A percentile compares a stretch with the other conserved stretches of the same genome.
Evolutionary conservation across 305 asterid genomes (phyloP).

Genomic region (Striga hermonthica): DNA sequence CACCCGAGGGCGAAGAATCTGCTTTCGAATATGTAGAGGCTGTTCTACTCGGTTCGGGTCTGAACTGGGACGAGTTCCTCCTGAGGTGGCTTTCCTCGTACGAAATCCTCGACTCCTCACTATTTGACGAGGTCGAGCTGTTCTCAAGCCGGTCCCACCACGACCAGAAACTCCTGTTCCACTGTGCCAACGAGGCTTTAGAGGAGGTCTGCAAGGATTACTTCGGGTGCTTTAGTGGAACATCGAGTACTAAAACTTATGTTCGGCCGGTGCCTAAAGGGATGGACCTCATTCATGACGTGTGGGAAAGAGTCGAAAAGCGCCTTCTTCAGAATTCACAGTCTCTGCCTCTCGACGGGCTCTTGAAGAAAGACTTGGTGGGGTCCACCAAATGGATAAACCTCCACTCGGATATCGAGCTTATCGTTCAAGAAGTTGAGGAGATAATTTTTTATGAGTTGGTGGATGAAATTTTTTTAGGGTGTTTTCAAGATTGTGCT

Average conservation of each 20-base stretch:
- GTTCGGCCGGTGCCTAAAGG: slow-evolving; percentile 57
- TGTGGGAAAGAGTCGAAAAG: slow-evolving; percentile 74
- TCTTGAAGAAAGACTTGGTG: slow-evolving; percentile 57
- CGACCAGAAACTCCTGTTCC: slow-evolving; percentile 84
- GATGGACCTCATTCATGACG: slow-evolving; percentile 74
- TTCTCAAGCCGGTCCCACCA: slow-evolving; percentile 66
- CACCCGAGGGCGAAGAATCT: slow-evolving; percentile 79
- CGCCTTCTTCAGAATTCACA: slow-evolving; percentile 42
- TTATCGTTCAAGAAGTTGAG: slow-evolving; percentile 57
- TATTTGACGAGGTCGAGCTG: slow-evolving; percentile 86
- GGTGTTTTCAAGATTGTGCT: neutral
- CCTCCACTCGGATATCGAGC: slow-evolving; percentile 43
- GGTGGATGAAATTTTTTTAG: slow-evolving; percentile 53
- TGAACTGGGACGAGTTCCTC: slow-evolving; percentile 89
- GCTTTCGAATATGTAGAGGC: slow-evolving; percentile 97
- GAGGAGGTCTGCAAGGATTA: slow-evolving; percentile 54
- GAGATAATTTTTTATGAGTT: slow-evolving; percentile 57
- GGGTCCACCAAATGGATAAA: slow-evolving; percentile 60
- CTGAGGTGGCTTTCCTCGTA: slow-evolving; percentile 65
- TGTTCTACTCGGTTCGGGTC: slow-evolving; percentile 83
- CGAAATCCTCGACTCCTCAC: slow-evolving; percentile 67
- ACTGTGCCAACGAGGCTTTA: slow-evolving; percentile 70
- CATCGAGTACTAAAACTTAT: slow-evolving; percentile 33
- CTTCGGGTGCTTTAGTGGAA: slow-evolving; percentile 47
- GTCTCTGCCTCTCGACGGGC: slow-evolving; percentile 62